These are phyloP conservation scores for Parsonsia alboflavescens DNA, from an alignment of 257 asterid species.

Conservation along the genomic window DNA sequence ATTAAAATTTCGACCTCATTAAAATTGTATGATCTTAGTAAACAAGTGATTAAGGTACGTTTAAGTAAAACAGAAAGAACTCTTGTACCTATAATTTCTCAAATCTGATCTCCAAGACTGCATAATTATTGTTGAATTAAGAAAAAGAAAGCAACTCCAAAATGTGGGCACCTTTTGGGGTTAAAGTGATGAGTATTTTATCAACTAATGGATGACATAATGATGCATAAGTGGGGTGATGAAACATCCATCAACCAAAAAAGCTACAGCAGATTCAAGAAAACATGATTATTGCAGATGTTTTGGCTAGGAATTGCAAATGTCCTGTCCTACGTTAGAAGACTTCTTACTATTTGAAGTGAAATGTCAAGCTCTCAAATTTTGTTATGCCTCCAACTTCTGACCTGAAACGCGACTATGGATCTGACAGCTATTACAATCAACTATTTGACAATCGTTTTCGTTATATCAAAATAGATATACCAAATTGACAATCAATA, in stretches of 20 bases:
- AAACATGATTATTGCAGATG: conserved; percentile 3
- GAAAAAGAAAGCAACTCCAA: background rate
- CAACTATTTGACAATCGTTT: no score
- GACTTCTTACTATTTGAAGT: no score
- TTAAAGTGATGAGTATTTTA: background rate
- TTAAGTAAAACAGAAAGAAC: background rate
- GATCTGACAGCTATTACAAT: no score
- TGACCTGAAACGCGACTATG: no score
- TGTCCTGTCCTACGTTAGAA: no score
- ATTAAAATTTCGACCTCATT: no score
- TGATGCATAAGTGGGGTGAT: conserved; percentile 1
- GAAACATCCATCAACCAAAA: background rate
- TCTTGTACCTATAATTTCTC: background rate
- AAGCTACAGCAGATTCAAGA: conserved; percentile 1
- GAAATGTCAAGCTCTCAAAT: no score
- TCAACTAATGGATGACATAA: conserved; percentile 7
- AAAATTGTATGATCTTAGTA: no score
- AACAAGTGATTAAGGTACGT: no score
- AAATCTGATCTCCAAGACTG: background rate
- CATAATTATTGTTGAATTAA: background rate
- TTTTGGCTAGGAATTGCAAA: background rate
- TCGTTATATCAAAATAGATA: no score
- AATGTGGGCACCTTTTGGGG: background rate
- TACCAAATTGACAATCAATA: no score
- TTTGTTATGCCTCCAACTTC: no score